Evolutionary conservation across 306 rosid species (phyloP).

Genomic region (Pterocarpus macrocarpus): DNA sequence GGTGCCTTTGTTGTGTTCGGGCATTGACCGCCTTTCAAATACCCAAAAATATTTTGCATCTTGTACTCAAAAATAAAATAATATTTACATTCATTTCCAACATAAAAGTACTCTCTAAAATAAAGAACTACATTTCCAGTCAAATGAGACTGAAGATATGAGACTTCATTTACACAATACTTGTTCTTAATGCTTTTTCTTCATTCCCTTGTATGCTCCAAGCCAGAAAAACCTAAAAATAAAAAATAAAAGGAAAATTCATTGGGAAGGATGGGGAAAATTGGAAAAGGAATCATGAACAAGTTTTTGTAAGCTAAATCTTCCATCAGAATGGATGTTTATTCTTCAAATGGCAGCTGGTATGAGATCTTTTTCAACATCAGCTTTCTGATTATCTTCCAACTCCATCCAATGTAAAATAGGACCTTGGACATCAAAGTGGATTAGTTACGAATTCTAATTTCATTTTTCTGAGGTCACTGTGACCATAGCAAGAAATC

Average conservation of each 20-base stretch:
- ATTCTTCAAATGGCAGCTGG: conserved; percentile 56
- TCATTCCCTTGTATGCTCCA: neutral
- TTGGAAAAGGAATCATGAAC: neutral
- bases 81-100: too few relatives aligned
- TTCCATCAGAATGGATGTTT: conserved; percentile 39
- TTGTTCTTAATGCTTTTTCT: conserved; percentile 1
- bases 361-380: conserved; percentile 48
- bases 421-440: conserved; percentile 71
- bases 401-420: conserved; percentile 75
- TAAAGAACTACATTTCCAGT: neutral
- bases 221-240: neutral
- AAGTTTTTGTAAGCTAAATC: conserved; percentile 9
- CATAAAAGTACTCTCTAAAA: too few relatives aligned
- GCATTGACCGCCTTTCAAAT: too few relatives aligned
- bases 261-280: neutral
- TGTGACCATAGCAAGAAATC: neutral
- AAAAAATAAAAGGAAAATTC: neutral
- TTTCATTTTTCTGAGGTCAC: neutral
- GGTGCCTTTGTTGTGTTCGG: too few relatives aligned
- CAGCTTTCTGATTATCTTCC: conserved; percentile 57
- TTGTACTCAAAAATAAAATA: too few relatives aligned
- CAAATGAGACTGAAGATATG: conserved; percentile 12
- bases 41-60: too few relatives aligned
- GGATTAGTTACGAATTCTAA: neutral
- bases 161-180: conserved; percentile 8